These are phyloP conservation scores for Gonium pectorale DNA, from an alignment of 139 green algal genomes.

Conservation along the genomic window DNA sequence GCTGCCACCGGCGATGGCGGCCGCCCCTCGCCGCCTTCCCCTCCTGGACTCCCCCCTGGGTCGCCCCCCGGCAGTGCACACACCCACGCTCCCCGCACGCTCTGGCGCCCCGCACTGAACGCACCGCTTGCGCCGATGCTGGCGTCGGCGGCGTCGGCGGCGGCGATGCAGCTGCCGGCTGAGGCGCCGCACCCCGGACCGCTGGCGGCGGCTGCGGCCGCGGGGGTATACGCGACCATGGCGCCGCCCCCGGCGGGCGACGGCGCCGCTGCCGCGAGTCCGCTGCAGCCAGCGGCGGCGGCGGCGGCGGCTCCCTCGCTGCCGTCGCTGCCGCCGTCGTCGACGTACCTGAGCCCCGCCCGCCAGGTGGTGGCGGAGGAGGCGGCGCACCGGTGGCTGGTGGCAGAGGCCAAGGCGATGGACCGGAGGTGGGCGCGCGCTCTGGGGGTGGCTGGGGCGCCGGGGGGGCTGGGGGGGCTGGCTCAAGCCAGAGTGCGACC, in stretches of 20 bases:
- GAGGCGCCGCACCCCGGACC: background rate
- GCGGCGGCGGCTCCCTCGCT: background rate
- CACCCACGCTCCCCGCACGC: too few relatives aligned
- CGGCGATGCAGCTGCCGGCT: background rate
- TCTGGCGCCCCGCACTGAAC: too few relatives aligned
- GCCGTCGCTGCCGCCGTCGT: background rate
- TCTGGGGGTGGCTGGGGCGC: background rate
- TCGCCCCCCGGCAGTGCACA: too few relatives aligned
- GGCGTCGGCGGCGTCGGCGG: too few relatives aligned
- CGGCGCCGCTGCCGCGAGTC: background rate
- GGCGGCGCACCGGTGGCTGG: background rate
- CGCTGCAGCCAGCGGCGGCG: background rate
- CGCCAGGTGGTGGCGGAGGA: background rate
- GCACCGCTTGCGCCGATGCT: too few relatives aligned
- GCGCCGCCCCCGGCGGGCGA: background rate
- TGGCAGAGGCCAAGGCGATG: constrained; percentile 10
- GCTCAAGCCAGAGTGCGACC: too few relatives aligned
- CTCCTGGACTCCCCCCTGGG: too few relatives aligned
- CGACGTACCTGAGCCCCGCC: constrained; percentile 18
- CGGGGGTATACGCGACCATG: too few relatives aligned
- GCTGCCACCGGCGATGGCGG: too few relatives aligned
- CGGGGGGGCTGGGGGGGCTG: background rate
- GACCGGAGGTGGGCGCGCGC: background rate
- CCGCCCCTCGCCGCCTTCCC: too few relatives aligned
- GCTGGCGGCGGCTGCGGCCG: background rate